These are phyloP conservation scores for Kodamaea laetipori DNA, from an alignment of 805 yeast species.

Conservation along the genomic window DNA sequence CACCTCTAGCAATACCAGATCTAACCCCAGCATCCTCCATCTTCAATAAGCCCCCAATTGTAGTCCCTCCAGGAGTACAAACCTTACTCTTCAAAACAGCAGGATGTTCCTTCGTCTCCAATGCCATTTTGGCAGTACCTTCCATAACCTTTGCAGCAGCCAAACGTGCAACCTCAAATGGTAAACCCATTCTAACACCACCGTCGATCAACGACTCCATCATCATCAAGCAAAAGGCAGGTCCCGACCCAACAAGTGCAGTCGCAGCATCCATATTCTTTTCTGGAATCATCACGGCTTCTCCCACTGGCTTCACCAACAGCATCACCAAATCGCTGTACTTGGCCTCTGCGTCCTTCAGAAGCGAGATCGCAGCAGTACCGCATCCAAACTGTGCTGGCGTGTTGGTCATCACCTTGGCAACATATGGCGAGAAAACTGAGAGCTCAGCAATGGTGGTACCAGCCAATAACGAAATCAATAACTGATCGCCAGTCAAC, in stretches of 20 bases:
- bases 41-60: constrained; percentile 90
- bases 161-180: constrained; percentile 75
- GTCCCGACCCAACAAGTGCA: constrained; percentile 93
- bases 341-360: constrained; percentile 46
- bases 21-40: constrained; percentile 92
- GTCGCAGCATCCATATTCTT: constrained; percentile 96
- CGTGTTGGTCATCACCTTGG: constrained; percentile 97
- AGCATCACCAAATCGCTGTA: constrained; percentile 51
- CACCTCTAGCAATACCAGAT: constrained; percentile 82
- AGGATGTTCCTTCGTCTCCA: constrained; percentile 81
- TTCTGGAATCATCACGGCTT: constrained; percentile 72
- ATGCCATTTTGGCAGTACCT: constrained; percentile 91
- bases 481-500: constrained; percentile 53
- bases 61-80: constrained; percentile 97
- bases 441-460: constrained; percentile 75
- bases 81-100: constrained; percentile 83
- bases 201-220: constrained; percentile 93
- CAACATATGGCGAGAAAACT: constrained; percentile 57
- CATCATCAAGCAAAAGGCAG: constrained; percentile 88
- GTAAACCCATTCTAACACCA: constrained; percentile 92
- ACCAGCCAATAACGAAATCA: constrained; percentile 90
- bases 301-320: constrained; percentile 66
- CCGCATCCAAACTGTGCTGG: constrained; percentile 94
- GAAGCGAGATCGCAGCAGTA: constrained; percentile 87
- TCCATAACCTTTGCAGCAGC: constrained; percentile 93